These are phyloP conservation scores for Silene vulgaris DNA, from an alignment of 179 eudicot species.

Conservation along the genomic window DNA sequence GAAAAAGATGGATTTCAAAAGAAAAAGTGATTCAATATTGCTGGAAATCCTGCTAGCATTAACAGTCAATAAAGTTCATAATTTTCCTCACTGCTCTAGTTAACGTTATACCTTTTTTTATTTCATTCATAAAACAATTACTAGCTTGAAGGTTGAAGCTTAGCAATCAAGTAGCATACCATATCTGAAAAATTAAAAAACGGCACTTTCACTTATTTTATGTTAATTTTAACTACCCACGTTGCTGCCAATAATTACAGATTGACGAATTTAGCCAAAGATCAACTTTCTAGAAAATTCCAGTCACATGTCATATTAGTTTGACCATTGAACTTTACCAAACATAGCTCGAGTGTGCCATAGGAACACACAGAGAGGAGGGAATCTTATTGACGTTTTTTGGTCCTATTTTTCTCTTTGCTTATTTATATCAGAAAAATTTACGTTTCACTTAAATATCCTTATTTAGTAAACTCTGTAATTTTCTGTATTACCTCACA, in stretches of 20 bases:
- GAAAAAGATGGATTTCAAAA: not conserved
- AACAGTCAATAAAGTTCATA: conserved; percentile 6
- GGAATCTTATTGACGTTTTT: not conserved
- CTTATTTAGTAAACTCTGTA: not conserved
- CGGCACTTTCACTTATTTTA: conserved; percentile 5
- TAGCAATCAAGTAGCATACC: not conserved
- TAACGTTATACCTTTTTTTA: not conserved
- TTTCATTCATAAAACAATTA: not conserved
- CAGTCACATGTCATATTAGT: not conserved
- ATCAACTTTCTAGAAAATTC: not conserved
- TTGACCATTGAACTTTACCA: not conserved
- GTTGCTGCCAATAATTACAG: not conserved
- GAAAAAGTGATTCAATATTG: not conserved
- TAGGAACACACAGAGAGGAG: not conserved
- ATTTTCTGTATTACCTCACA: not conserved
- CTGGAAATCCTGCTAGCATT: not conserved
- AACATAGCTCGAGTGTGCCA: conserved; percentile 4
- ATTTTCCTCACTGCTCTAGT: not conserved
- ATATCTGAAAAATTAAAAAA: not conserved
- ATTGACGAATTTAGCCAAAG: conserved; percentile 9
- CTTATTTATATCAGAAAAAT: not conserved
- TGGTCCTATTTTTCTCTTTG: not conserved
- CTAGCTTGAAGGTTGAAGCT: not conserved
- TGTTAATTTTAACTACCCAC: conserved; percentile 9
- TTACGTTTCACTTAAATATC: not conserved